These are phyloP conservation scores for Erysimum pusillum DNA, from an alignment of 441 rosid genomes.

Conservation along the genomic window DNA sequence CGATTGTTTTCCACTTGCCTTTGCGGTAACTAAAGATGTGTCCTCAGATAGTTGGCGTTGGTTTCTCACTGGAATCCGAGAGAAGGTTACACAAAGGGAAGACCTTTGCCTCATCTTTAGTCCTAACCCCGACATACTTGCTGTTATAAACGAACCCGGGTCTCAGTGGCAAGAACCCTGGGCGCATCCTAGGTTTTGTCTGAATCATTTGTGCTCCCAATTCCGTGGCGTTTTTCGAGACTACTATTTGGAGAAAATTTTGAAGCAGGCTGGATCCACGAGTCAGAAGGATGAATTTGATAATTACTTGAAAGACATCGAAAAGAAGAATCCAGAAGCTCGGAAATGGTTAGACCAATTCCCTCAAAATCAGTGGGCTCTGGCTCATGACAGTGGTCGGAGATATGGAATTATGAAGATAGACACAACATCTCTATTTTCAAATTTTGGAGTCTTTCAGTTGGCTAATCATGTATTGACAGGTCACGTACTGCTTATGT, in stretches of 20 bases:
- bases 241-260: background rate
- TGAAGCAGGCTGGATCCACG: background rate
- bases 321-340: background rate
- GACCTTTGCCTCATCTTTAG: conserved; percentile 1
- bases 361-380: background rate
- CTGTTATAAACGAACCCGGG: background rate
- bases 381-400: background rate
- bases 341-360: background rate
- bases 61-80: conserved; percentile 1
- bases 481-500: conserved; percentile 1
- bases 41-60: background rate
- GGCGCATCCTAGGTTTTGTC: conserved; percentile 25
- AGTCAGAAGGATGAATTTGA: background rate
- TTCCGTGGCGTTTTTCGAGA: background rate
- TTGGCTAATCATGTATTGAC: too few species aligned
- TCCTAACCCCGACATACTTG: background rate
- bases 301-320: background rate
- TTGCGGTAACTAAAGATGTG: background rate
- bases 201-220: background rate
- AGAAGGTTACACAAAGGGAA: conserved; percentile 5
- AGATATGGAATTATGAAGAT: background rate
- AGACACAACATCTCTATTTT: too few species aligned
- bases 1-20: background rate
- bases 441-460: background rate
- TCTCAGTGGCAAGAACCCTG: conserved; percentile 27